These are phyloP conservation scores for Phytophthora pini DNA, from an alignment of 352 stramenopile genomes.

Conservation along the genomic window DNA sequence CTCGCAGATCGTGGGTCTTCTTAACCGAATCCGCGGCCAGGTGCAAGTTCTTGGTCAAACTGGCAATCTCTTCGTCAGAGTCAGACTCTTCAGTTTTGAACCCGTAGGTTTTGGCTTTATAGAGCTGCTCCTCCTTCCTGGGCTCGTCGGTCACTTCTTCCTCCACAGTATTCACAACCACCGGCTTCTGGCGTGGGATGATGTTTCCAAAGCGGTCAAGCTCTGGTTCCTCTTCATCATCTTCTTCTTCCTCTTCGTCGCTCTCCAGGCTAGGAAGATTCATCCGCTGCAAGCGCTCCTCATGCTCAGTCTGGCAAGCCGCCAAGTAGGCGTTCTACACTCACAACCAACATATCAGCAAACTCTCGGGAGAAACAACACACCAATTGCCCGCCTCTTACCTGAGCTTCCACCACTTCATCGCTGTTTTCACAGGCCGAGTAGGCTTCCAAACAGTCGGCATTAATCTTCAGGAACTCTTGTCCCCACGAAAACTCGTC, in stretches of 20 bases:
- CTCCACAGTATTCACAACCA: neutral
- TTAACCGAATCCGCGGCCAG: conserved; percentile 51
- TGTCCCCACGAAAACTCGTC: conserved; percentile 94
- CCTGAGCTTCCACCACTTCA: conserved; percentile 81
- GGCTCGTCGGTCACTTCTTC: conserved; percentile 24
- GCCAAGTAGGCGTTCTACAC: conserved; percentile 66
- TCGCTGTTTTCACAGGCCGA: conserved; percentile 70
- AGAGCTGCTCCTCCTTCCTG: conserved; percentile 49
- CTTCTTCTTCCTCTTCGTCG: conserved; percentile 57
- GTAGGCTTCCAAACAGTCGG: conserved; percentile 92
- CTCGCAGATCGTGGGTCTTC: conserved; percentile 69
- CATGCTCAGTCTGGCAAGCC: conserved; percentile 66
- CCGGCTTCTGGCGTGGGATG: conserved; percentile 30
- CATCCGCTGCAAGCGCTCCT: conserved; percentile 58
- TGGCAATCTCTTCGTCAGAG: conserved; percentile 63
- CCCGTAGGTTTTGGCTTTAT: conserved; percentile 60
- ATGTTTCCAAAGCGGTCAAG: conserved; percentile 48
- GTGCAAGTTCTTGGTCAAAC: conserved; percentile 71
- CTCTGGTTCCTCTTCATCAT: conserved; percentile 39
- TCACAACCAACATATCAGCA: conserved; percentile 24
- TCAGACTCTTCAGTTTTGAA: conserved; percentile 32
- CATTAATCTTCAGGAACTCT: conserved; percentile 96
- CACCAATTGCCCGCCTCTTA: conserved; percentile 12
- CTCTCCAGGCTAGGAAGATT: conserved; percentile 68
- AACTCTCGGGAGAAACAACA: conserved; percentile 13